phyloP scores from a whole-genome alignment of 352 stramenopile genomes.

The Pythium dissotocum region DNA sequence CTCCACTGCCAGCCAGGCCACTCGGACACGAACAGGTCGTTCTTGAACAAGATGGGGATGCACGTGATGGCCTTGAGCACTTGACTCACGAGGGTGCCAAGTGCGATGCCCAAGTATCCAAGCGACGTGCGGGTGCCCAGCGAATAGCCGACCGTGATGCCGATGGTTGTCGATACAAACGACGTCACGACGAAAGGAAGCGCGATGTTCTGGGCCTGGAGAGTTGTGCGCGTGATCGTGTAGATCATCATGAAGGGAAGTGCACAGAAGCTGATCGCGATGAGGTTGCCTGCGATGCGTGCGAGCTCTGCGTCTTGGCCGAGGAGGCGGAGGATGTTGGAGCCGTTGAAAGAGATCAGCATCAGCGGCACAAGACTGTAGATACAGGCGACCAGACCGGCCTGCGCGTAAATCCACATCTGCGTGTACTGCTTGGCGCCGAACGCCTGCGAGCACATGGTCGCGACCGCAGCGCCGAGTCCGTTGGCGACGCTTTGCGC shows the following conservation, averaged over 20 bases:
- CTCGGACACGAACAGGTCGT: conserved; percentile 26
- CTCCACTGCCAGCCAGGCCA: conserved; percentile 35
- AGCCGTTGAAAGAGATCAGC: conserved; percentile 25
- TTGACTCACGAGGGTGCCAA: conserved; percentile 31
- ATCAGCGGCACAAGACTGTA: conserved; percentile 23
- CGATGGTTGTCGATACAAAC: conserved; percentile 23
- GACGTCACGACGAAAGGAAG: conserved; percentile 35
- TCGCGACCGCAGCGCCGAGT: conserved; percentile 36
- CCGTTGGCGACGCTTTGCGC: conserved; percentile 30
- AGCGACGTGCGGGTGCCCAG: conserved; percentile 44
- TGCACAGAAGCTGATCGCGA: conserved; percentile 21
- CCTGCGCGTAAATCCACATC: conserved; percentile 47
- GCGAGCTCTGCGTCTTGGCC: conserved; percentile 41
- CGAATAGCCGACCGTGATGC: conserved; percentile 27
- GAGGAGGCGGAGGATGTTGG: conserved; percentile 27
- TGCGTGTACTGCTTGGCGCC: conserved; percentile 37
- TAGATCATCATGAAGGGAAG: conserved; percentile 36
- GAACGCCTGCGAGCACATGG: conserved; percentile 45
- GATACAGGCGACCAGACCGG: conserved; percentile 32
- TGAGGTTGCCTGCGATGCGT: conserved; percentile 27
- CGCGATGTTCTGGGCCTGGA: conserved; percentile 53
- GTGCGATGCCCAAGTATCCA: conserved; percentile 36
- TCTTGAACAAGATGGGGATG: conserved; percentile 33
- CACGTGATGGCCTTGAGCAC: conserved; percentile 35
- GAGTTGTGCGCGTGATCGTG: conserved; percentile 32